Conservation (phyloP, 257 asterid genomes). For the Lavandula angustifolia region DNA sequence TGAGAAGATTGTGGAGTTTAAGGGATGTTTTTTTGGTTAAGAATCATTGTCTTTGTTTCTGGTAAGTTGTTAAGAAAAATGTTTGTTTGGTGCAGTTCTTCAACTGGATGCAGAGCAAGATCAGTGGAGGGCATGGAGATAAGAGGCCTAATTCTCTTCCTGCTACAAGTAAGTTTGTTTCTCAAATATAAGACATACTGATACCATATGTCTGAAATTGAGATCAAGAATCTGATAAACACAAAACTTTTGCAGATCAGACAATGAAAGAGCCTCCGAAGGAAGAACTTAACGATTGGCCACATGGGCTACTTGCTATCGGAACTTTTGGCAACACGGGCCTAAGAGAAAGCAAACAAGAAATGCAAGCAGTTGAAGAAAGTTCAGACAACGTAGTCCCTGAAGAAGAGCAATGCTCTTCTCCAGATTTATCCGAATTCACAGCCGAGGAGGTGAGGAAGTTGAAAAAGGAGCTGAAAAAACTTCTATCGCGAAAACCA, state of each 20-base stretch:
- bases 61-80: background rate
- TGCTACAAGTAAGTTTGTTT: slow-evolving; percentile 38
- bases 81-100: slow-evolving; percentile 49
- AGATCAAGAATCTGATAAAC: background rate
- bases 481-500: slow-evolving; percentile 58
- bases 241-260: slow-evolving; percentile 44
- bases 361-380: slow-evolving; percentile 30
- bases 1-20: slow-evolving; percentile 22
- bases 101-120: slow-evolving; percentile 60
- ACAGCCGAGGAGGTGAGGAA: slow-evolving; percentile 78
- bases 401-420: slow-evolving; percentile 47
- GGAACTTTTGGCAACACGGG: slow-evolving; percentile 79
- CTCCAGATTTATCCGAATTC: slow-evolving; percentile 78
- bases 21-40: background rate
- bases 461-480: slow-evolving; percentile 62
- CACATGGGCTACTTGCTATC: slow-evolving; percentile 66
- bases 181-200: background rate
- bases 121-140: slow-evolving; percentile 43
- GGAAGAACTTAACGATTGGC: slow-evolving; percentile 76
- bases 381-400: slow-evolving; percentile 33
- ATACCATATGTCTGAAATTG: slow-evolving; percentile 6
- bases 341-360: slow-evolving; percentile 38
- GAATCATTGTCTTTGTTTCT: background rate
- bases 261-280: slow-evolving; percentile 45
- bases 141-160: slow-evolving; percentile 31